Evolutionary conservation across 1,284 basidiomycete genomes (phyloP).

Genomic region (Polyporus tsugae): DNA sequence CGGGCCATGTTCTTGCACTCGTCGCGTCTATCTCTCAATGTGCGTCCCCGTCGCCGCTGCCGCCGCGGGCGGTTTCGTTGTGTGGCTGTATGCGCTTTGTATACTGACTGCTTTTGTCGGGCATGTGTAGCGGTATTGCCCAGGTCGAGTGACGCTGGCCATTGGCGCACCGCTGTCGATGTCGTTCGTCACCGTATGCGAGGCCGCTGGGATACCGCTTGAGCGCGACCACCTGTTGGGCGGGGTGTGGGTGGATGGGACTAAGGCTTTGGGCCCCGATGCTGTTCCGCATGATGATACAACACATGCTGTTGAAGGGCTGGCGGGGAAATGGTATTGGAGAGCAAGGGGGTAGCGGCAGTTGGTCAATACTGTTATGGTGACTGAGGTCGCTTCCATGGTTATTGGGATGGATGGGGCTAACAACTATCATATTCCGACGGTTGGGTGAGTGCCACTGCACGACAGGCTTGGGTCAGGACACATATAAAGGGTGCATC

Average conservation of each 20-base stretch:
- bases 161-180: conserved; percentile 61
- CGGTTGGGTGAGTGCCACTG: not conserved
- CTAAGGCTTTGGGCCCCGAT: conserved; percentile 37
- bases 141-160: conserved; percentile 53
- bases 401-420: not conserved
- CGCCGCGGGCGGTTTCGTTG: not conserved
- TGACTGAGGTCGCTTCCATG: not conserved
- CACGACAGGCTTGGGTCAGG: not conserved
- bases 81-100: not conserved
- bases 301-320: not conserved
- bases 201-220: conserved; percentile 50
- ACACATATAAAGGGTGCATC: not conserved
- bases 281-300: not conserved
- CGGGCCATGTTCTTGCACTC: conserved; percentile 68
- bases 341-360: not conserved
- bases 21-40: conserved; percentile 61
- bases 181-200: conserved; percentile 59
- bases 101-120: not conserved
- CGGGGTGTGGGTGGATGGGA: conserved; percentile 56
- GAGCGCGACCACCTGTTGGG: conserved; percentile 47
- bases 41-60: conserved; percentile 43
- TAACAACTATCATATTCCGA: not conserved
- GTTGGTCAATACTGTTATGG: not conserved
- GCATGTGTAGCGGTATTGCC: conserved; percentile 53
- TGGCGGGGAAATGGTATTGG: not conserved